Conservation (phyloP, 306 rosid genomes). For the Cyclanthera cordifolia region DNA sequence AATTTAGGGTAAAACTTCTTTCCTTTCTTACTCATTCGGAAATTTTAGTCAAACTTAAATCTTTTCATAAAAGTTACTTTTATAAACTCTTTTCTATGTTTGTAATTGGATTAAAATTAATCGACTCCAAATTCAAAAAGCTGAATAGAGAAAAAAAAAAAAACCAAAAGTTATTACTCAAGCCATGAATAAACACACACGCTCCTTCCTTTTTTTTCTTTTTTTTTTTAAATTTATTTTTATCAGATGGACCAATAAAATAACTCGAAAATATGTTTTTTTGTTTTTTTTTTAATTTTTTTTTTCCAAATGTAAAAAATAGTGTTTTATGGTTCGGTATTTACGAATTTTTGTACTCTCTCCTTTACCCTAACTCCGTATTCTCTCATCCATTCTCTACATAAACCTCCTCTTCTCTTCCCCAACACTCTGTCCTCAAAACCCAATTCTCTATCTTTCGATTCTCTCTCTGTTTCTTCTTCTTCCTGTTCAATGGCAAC, state of each 20-base stretch:
- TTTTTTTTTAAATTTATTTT: too few species aligned
- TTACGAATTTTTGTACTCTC: background rate
- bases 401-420: slow-evolving; percentile 2
- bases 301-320: background rate
- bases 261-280: background rate
- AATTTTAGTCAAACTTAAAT: background rate
- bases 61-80: background rate
- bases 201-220: background rate
- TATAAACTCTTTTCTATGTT: background rate
- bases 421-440: background rate
- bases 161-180: background rate
- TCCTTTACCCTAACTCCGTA: background rate
- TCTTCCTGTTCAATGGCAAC: background rate
- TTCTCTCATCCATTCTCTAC: slow-evolving; percentile 6
- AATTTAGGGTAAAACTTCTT: background rate
- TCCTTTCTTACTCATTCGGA: background rate
- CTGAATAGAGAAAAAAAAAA: background rate
- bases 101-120: background rate
- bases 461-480: background rate
- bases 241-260: background rate
- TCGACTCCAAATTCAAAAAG: background rate
- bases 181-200: background rate
- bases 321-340: background rate
- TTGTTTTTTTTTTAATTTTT: too few species aligned
- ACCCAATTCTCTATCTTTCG: background rate